Base-by-base conservation (phyloP, 768 basidiomycete genomes). In the Lactarius evosmus region DNA sequence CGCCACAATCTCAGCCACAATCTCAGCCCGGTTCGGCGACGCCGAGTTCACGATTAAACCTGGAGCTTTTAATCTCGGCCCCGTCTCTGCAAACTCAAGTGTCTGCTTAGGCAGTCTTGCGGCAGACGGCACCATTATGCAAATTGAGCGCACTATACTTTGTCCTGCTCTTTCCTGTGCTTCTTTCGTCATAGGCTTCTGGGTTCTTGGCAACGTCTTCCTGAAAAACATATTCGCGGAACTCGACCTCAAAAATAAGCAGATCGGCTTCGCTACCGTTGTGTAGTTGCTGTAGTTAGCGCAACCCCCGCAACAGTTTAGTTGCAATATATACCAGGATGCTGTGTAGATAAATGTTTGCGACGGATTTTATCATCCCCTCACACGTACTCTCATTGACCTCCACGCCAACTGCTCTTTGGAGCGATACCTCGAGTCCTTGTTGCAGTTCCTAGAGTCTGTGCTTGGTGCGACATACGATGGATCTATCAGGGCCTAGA, bases 11-110 rank as follows among this genome's bases (percentile, higher is more conserved):
- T n/a, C n/a, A n/a, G 68, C 71, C 14, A 46, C 62, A 11, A 58
- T 76, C 22, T 53, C 65, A 8, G 68, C 78, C 62, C 59, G 67
- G 3, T 75, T 78, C 68, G 71, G 70, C 63, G 70, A 70, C 11
- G 50, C 34, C 27, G 67, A 63, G 0, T 76, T 73, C 68, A 32
- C 61, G 0, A 67, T 78, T 61, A 56, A 63, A 38, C 36, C 69
- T 3, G 65, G 56, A 17, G 68, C 49, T 16, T 61, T 70, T 71
- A 78, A 75, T 67, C 69, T 79, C 29, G 61, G 29, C 30, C 29
- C 12, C 41, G n/a, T 22, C 76, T 75, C 22, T 52, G 57, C 2
- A 59, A 63, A 40, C 29, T 61, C 41, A 9, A 34, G 30, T n/a
- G 57, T 60, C 60, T 70, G 69, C 60, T 29, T 70, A 29, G 70